Base-by-base conservation (phyloP, 2,329 filamentous ascomycete genomes). In the Diaporthe vexans region DNA sequence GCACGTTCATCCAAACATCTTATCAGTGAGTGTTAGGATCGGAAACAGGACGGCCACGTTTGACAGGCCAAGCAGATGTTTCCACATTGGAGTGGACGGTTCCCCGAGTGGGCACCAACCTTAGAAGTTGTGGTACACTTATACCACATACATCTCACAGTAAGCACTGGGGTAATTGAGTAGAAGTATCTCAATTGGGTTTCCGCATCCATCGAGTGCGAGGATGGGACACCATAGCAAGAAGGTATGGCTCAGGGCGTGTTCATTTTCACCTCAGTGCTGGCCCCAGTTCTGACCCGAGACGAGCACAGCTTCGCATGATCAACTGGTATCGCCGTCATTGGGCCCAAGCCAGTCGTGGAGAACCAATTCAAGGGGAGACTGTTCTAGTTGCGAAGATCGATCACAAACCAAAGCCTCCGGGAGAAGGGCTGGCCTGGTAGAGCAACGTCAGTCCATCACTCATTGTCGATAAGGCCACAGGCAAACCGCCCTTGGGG, bases 171-270 rank as follows among this genome's bases (percentile, higher is more conserved):
- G n/a, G 48, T 52, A 4, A 3, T 13, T 19, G n/a, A 24, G 48
- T 24, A 52, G n/a, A 11, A 24, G 2, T 3, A 51, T 10, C 7
- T 10, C 46, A n/a, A 51, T 10, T 51, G 8, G n/a, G 46, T 1
- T 3, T n/a, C 7, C n/a, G 21, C 40, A 21, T 11, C 6, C 21
- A n/a, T n/a, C 10, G 13, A 10, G 5, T 40, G 7, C 21, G 21
- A 59, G 5, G 6, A 40, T 11, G 1, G 2, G 11, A 21, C 5
- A 17, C 2, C 13, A 17, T 3, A 24, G 0, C 1, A 24, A 7
- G 21, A 37, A 40, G 11, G 1, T 37, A 19, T 24, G 4, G 35
- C 35, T 15, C 11, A 4, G 17, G 33, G 21, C 8, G 35, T 8
- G 15, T 3, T 4, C 4, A 6, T 24, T n/a, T 29, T 40, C 21